Base-by-base conservation (phyloP, 495 filamentous ascomycete species). In the Penicillium roqueforti region DNA sequence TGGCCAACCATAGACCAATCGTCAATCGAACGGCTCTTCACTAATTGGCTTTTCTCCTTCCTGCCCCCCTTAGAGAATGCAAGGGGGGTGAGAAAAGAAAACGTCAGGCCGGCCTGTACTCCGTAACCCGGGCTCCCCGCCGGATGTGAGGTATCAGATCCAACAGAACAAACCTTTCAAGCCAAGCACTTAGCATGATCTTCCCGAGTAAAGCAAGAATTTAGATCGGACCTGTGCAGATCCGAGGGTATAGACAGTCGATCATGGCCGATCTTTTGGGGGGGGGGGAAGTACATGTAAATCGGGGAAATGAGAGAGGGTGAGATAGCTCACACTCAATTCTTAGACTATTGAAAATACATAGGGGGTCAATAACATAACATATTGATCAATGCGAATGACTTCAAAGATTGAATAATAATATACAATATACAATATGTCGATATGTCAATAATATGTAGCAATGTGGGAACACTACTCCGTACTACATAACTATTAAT, bases 81-180 rank as follows among this genome's bases (percentile, higher is more conserved):
- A 38, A 38, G 41, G 40, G 32, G 42, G 13, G 16, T 3, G 22
- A 13, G 13, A 36, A 36, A 8, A 56, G 42, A 19, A 44, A 56
- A 56, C 52, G 52, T 42, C 56, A 57, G 45, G 13, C n/a, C n/a
- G n/a, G n/a, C n/a, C 13, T 23, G 40, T 42, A 25, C 40, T 36
- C 32, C 14, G 32, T 14, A 14, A 14, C 7, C 14, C 13, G 25
- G 3, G 6, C 42, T 44, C 25, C 42, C 4, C 34, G 19, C 11
- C n/a, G 25, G 54, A 64, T 67, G 56, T 67, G 63, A 67, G 56
- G 37, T 65, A 51, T 67, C 61, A 50, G 29, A 31, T 46, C 29
- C 9, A 31, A 5, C 5, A 36, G 32, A 37, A 18, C 34, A 20
- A 10, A 40, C 19, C 19, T 40, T 20, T 19, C 10, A 19, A 40